Conservation (phyloP, 192 early-diverging fungal genomes). For the Coemansia sp. region DNA sequence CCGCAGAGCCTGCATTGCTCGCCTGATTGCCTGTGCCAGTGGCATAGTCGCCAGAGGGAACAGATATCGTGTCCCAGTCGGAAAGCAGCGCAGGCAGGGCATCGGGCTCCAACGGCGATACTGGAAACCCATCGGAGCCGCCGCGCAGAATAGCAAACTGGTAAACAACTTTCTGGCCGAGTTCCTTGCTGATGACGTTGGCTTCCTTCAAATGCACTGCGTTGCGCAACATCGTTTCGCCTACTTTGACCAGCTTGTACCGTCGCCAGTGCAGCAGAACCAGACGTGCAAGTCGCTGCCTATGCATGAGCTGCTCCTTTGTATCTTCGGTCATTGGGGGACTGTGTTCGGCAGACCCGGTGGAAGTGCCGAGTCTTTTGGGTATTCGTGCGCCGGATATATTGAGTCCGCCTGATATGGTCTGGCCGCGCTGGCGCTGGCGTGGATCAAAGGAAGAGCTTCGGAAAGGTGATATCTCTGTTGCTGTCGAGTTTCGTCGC, state of each 20-base stretch:
- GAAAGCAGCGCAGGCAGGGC: slow-evolving; percentile 41
- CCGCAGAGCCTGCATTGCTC: background rate
- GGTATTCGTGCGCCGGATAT: background rate
- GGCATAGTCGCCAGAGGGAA: background rate
- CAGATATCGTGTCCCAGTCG: slow-evolving; percentile 28
- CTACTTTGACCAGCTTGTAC: slow-evolving; percentile 62
- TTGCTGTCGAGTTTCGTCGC: slow-evolving; percentile 29
- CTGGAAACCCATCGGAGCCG: slow-evolving; percentile 27
- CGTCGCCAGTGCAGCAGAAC: slow-evolving; percentile 43
- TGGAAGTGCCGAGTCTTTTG: background rate
- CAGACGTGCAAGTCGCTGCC: slow-evolving; percentile 25
- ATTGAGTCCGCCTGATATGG: slow-evolving; percentile 12
- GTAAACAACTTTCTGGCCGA: slow-evolving; percentile 79
- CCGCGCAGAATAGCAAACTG: slow-evolving; percentile 79
- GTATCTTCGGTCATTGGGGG: background rate
- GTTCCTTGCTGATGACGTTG: slow-evolving; percentile 84
- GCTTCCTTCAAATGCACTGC: slow-evolving; percentile 83
- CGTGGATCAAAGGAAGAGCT: slow-evolving; percentile 1
- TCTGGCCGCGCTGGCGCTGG: slow-evolving; percentile 32
- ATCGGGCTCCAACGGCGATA: slow-evolving; percentile 52
- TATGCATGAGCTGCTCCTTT: slow-evolving; percentile 8
- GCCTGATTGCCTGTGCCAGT: background rate
- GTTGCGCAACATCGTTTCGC: slow-evolving; percentile 68
- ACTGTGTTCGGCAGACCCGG: background rate
- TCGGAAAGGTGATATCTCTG: slow-evolving; percentile 11